Percentiles rank a stretch among this genome's conserved stretches.
Conservation (phyloP, 2,329 filamentous ascomycete species). For the Neonectria magnoliae region DNA sequence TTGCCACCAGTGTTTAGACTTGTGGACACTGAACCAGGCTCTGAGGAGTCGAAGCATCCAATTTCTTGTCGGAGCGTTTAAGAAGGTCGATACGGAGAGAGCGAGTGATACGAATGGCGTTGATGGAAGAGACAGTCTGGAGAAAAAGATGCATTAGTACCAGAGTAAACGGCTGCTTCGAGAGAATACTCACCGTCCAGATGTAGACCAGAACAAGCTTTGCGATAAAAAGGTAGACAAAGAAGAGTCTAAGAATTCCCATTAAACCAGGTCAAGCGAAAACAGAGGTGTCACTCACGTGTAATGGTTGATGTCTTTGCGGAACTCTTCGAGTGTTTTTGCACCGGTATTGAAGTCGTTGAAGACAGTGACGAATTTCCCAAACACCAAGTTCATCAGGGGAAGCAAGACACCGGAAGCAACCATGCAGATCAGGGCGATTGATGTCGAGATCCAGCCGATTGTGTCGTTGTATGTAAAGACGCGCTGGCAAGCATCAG, state of each 20-base stretch:
- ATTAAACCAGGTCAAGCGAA: slow-evolving; percentile 27
- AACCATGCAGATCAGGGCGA: slow-evolving; percentile 1
- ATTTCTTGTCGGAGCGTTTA: slow-evolving; percentile 52
- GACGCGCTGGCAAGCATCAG: background rate
- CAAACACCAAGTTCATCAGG: slow-evolving; percentile 51
- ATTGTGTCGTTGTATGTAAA: slow-evolving; percentile 9
- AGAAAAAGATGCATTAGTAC: slow-evolving; percentile 38
- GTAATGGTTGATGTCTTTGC: slow-evolving; percentile 39
- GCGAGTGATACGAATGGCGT: slow-evolving; percentile 43
- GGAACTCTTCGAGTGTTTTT: slow-evolving; percentile 40
- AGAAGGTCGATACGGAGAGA: slow-evolving; percentile 61
- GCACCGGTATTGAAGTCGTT: slow-evolving; percentile 44
- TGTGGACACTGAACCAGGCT: slow-evolving; percentile 50
- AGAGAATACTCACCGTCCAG: slow-evolving; percentile 54
- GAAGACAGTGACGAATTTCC: slow-evolving; percentile 49
- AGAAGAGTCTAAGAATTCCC: slow-evolving; percentile 41
- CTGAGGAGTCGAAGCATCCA: slow-evolving; percentile 29
- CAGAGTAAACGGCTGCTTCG: background rate
- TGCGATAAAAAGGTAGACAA: slow-evolving; percentile 44
- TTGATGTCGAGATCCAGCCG: slow-evolving; percentile 6
- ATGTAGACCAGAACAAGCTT: background rate
- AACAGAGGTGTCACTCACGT: too few relatives aligned
- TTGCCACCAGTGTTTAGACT: slow-evolving; percentile 37
- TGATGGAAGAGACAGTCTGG: too few relatives aligned
- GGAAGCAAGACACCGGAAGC: too few relatives aligned